phyloP scores from a whole-genome alignment of 2,329 filamentous ascomycete genomes.

The Colletotrichum sp. region DNA sequence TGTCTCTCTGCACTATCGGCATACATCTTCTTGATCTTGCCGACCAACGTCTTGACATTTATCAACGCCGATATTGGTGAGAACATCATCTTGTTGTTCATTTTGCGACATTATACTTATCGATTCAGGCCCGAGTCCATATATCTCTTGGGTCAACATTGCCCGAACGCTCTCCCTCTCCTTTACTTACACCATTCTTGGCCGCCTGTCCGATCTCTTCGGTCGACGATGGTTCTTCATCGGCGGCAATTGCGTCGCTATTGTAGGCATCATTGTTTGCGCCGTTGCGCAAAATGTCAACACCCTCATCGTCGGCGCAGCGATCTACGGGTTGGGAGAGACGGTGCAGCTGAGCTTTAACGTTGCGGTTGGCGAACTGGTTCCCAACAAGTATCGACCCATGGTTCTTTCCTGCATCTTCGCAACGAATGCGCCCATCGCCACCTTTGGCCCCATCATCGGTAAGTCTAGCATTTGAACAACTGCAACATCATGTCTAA shows the following conservation, averaged over 20 bases:
- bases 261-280: conserved; percentile 40
- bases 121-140: conserved; percentile 11
- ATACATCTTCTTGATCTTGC: conserved; percentile 41
- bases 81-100: not conserved
- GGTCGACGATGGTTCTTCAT: conserved; percentile 46
- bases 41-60: conserved; percentile 34
- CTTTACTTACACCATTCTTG: conserved; percentile 31
- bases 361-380: conserved; percentile 42
- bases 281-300: conserved; percentile 38
- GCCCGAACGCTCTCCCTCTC: conserved; percentile 38
- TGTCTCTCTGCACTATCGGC: conserved; percentile 41
- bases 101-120: not conserved
- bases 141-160: conserved; percentile 30
- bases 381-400: conserved; percentile 47
- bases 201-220: conserved; percentile 43
- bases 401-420: conserved; percentile 38
- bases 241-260: conserved; percentile 38
- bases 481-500: not conserved
- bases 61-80: conserved; percentile 40
- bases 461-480: conserved; percentile 22
- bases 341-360: conserved; percentile 42
- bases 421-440: conserved; percentile 36
- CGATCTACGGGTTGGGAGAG: conserved; percentile 39
- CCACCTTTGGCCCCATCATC: conserved; percentile 39
- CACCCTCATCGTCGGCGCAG: conserved; percentile 38